Evolutionary conservation across 1,284 basidiomycete species (phyloP).

Genomic region (Ustilago hordei): DNA sequence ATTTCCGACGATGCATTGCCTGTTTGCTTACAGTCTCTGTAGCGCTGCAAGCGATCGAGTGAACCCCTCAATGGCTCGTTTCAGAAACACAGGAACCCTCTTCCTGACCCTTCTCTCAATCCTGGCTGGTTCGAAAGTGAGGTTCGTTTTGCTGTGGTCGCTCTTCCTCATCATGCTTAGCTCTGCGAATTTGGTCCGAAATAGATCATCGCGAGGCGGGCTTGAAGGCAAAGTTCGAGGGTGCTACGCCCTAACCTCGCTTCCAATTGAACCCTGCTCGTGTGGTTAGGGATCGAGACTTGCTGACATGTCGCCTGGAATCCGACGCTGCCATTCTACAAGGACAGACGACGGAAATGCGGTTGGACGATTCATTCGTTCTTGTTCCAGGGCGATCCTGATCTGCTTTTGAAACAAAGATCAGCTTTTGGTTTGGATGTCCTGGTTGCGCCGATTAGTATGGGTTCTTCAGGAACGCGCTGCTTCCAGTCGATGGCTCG

Average conservation of each 20-base stretch:
- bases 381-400: neutral
- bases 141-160: neutral
- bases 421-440: neutral
- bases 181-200: neutral
- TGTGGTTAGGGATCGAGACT: conserved; percentile 6
- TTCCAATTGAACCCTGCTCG: conserved; percentile 1
- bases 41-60: neutral
- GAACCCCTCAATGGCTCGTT: neutral
- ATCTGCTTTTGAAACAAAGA: neutral
- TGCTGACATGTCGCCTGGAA: conserved; percentile 3
- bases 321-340: conserved; percentile 1
- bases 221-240: conserved; percentile 7
- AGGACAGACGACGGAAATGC: neutral
- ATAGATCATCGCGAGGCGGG: neutral
- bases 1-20: neutral
- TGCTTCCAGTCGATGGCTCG: neutral
- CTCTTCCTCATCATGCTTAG: conserved; percentile 3
- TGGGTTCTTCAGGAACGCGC: neutral
- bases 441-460: neutral
- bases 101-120: neutral
- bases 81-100: neutral
- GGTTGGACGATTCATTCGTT: neutral
- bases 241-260: neutral
- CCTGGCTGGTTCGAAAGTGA: neutral
- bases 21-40: conserved; percentile 2